A percentile compares a stretch with the other conserved stretches of the same genome.
Evolutionary conservation across 257 asterid species (phyloP).

Genomic region (Pogostemon cablin): DNA sequence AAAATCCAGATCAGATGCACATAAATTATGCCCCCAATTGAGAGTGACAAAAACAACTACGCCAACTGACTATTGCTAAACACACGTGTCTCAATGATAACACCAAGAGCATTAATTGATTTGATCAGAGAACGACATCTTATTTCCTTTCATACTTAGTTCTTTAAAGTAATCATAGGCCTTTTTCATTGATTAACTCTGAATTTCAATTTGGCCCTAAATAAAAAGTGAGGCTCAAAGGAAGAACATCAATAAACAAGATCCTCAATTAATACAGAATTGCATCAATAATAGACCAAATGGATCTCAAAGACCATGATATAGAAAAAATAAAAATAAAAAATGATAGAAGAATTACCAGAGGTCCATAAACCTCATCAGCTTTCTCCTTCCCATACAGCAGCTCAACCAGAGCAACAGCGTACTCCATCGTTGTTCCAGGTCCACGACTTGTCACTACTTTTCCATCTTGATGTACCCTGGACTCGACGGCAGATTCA

Average conservation of each 20-base stretch:
- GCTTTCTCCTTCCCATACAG: constrained; percentile 84
- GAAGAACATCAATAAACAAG: neutral
- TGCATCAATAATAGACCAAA: neutral
- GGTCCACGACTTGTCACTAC: constrained; percentile 97
- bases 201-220: neutral
- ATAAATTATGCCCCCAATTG: neutral
- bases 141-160: neutral
- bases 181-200: constrained; percentile 5
- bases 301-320: neutral
- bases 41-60: neutral
- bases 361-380: constrained; percentile 78
- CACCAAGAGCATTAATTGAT: constrained; percentile 6
- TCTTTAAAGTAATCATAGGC: neutral
- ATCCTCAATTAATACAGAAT: neutral
- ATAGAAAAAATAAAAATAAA: constrained; percentile 15
- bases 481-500: constrained; percentile 73
- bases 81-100: neutral
- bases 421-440: constrained; percentile 87
- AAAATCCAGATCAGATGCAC: neutral
- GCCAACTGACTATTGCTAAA: neutral
- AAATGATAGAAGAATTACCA: constrained; percentile 49
- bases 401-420: constrained; percentile 77
- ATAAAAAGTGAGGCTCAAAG: neutral
- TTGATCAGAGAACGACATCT: neutral
- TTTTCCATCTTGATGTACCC: constrained; percentile 84